Percentiles rank a stretch among this genome's conserved stretches.
phyloP scores from a whole-genome alignment of 345 rosid genomes.

The Acer negundo region DNA sequence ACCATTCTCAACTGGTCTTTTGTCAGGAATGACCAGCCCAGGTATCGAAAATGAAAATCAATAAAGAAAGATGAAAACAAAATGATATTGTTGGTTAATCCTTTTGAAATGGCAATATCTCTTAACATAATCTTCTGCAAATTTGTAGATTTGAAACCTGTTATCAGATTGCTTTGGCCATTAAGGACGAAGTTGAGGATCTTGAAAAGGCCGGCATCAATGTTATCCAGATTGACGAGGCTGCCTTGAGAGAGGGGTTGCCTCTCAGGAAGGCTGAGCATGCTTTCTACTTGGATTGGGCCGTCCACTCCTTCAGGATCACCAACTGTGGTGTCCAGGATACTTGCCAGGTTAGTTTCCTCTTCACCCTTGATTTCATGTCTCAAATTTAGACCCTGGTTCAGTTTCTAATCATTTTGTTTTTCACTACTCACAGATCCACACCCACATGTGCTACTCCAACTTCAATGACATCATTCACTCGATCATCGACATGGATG shows the following conservation, averaged over 20 bases:
- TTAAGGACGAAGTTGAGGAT: constrained; percentile 97
- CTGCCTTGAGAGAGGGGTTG: constrained; percentile 95
- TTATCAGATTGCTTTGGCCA: constrained; percentile 97
- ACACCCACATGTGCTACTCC: constrained; percentile 99
- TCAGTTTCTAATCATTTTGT: not conserved
- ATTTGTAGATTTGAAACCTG: constrained; percentile 79
- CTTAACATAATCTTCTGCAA: not conserved
- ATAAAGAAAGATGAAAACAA: not conserved
- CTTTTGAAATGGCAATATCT: not conserved
- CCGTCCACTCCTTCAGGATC: constrained; percentile 98
- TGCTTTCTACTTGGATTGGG: constrained; percentile 98
- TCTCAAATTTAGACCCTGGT: not conserved
- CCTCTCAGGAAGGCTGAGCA: constrained; percentile 98
- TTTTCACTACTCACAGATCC: constrained; percentile 52
- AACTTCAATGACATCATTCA: constrained; percentile 97
- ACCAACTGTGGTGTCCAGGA: constrained; percentile 87
- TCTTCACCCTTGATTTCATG: not conserved
- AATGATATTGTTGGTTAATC: not conserved
- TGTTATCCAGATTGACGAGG: constrained; percentile 97
- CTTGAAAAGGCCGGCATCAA: constrained; percentile 89
- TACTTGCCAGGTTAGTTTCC: constrained; percentile 75
- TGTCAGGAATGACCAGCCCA: constrained; percentile 95
- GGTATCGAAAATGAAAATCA: constrained; percentile 42
- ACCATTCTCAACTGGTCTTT: constrained; percentile 99
- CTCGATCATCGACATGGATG: constrained; percentile 97